phyloP scores from a whole-genome alignment of 768 basidiomycete genomes.

The Trametes sanguinea region DNA sequence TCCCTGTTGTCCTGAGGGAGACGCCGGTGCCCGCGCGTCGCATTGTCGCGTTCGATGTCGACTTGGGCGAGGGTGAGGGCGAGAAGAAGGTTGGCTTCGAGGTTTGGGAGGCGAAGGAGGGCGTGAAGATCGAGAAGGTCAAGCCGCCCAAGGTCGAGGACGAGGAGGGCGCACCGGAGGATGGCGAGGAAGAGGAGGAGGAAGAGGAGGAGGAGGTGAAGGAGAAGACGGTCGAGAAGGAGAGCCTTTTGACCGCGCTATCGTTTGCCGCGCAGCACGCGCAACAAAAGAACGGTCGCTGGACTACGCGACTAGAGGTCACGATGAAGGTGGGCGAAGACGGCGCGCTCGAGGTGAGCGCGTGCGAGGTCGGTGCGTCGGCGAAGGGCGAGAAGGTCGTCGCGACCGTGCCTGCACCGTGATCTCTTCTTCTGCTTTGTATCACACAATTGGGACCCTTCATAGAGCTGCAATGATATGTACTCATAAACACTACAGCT shows the following conservation, averaged over 20 bases:
- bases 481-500: neutral
- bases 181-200: slow-evolving; percentile 59
- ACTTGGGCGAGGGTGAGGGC: slow-evolving; percentile 41
- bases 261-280: slow-evolving; percentile 40
- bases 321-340: slow-evolving; percentile 38
- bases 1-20: slow-evolving; percentile 67
- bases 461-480: slow-evolving; percentile 5
- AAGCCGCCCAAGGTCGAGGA: slow-evolving; percentile 47
- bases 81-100: slow-evolving; percentile 61
- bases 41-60: slow-evolving; percentile 58
- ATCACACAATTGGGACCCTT: slow-evolving; percentile 1
- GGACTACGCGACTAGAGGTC: slow-evolving; percentile 53
- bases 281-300: slow-evolving; percentile 46
- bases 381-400: slow-evolving; percentile 37
- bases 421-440: slow-evolving; percentile 1
- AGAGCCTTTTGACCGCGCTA: slow-evolving; percentile 45
- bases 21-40: slow-evolving; percentile 72
- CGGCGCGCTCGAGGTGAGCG: slow-evolving; percentile 41
- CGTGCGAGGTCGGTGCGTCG: slow-evolving; percentile 40
- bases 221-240: slow-evolving; percentile 60
- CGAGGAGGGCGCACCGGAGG: slow-evolving; percentile 50
- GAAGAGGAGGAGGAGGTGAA: slow-evolving; percentile 65
- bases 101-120: slow-evolving; percentile 77
- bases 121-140: slow-evolving; percentile 61
- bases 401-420: slow-evolving; percentile 28